phyloP scores from a whole-genome alignment of 2,329 filamentous ascomycete genomes.

The Trichoderma endophyticum region DNA sequence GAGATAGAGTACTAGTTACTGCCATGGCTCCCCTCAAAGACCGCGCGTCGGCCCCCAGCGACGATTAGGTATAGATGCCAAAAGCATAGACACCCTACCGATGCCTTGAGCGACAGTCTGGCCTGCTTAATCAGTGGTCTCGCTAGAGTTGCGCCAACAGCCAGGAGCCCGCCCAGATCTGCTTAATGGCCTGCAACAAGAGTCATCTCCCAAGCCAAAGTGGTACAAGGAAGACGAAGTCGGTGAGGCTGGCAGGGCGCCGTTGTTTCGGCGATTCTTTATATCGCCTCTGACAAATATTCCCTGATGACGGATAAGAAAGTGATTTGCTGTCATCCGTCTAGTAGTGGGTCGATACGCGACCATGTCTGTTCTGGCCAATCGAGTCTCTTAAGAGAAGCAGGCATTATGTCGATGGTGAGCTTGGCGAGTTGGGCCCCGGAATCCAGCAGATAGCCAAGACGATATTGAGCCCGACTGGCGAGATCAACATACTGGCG shows the following conservation, averaged over 20 bases:
- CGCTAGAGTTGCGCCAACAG: background rate
- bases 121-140: background rate
- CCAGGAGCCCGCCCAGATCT: background rate
- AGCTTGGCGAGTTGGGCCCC: background rate
- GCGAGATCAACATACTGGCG: background rate
- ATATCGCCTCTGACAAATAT: constrained; percentile 12
- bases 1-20: constrained; percentile 3
- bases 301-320: constrained; percentile 11
- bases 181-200: background rate
- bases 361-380: constrained; percentile 1
- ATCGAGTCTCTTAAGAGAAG: background rate
- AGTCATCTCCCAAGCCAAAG: background rate
- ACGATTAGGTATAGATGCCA: background rate
- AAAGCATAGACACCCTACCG: constrained; percentile 2
- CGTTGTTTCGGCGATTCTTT: background rate
- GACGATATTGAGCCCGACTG: background rate
- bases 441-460: background rate
- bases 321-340: constrained; percentile 14
- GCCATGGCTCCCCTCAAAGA: constrained; percentile 2
- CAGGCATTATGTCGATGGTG: constrained; percentile 2
- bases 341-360: constrained; percentile 12
- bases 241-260: constrained; percentile 7
- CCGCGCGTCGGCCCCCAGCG: background rate
- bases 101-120: background rate
- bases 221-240: constrained; percentile 9